Percentiles rank a stretch among this genome's conserved stretches.
Evolutionary conservation across 2,329 filamentous ascomycete genomes (phyloP).

Genomic region (Emmonsiellopsis sp.): DNA sequence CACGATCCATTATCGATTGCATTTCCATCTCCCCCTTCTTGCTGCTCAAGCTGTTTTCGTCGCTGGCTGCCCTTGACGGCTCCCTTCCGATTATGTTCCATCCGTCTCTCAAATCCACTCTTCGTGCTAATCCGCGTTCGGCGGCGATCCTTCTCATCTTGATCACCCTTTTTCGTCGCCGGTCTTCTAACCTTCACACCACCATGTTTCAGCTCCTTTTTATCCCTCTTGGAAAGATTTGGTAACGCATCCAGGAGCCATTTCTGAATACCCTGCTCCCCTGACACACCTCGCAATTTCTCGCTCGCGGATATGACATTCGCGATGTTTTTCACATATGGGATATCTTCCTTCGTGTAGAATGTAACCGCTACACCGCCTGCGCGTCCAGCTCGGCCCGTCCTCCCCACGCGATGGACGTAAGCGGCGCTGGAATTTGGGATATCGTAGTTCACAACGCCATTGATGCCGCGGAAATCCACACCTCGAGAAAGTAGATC

Average conservation of each 20-base stretch:
- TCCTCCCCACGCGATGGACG: constrained; percentile 86
- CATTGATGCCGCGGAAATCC: constrained; percentile 90
- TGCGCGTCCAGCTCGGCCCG: constrained; percentile 75
- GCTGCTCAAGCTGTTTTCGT: constrained; percentile 19
- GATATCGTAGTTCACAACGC: constrained; percentile 95
- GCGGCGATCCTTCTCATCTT: constrained; percentile 33
- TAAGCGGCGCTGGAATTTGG: constrained; percentile 85
- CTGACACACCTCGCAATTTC: constrained; percentile 49
- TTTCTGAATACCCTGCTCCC: constrained; percentile 56
- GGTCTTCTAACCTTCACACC: constrained; percentile 66
- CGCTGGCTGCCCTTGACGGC: constrained; percentile 34
- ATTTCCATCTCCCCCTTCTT: constrained; percentile 9
- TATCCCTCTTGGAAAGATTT: constrained; percentile 71
- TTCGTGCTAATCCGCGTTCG: constrained; percentile 63
- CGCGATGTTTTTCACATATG: constrained; percentile 79
- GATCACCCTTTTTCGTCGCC: constrained; percentile 28
- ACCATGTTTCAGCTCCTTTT: constrained; percentile 69
- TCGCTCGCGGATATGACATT: constrained; percentile 85
- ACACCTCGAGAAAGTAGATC: constrained; percentile 87
- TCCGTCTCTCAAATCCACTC: constrained; percentile 39
- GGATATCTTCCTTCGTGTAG: constrained; percentile 91
- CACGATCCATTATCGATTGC: constrained; percentile 27
- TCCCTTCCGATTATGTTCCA: constrained; percentile 39
- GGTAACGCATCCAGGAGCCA: constrained; percentile 88
- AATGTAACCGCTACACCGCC: constrained; percentile 88